A percentile compares a stretch with the other conserved stretches of the same genome.
Conservation (phyloP, 2,329 filamentous ascomycete genomes). For the Aspergillus vadensis region DNA sequence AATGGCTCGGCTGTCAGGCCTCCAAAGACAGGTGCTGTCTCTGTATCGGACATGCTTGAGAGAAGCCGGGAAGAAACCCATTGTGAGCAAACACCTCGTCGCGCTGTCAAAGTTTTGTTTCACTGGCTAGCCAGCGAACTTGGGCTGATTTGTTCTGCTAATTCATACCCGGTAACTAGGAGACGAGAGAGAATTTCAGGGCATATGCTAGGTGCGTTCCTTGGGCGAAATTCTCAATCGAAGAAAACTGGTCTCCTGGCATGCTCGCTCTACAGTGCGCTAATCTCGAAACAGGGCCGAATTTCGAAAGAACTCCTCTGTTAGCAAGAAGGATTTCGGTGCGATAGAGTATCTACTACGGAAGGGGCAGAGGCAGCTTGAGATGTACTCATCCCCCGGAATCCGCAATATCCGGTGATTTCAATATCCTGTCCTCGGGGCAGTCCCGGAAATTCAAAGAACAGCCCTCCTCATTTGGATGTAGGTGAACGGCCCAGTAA, state of each 20-base stretch:
- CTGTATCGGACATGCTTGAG: slow-evolving; percentile 86
- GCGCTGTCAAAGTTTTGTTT: neutral
- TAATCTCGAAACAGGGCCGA: slow-evolving; percentile 58
- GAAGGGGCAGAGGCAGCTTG: slow-evolving; percentile 78
- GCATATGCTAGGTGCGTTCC: slow-evolving; percentile 43
- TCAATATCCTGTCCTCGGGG: neutral
- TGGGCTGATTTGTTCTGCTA: slow-evolving; percentile 2
- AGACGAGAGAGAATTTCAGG: slow-evolving; percentile 45
- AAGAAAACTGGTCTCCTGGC: neutral
- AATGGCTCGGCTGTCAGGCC: slow-evolving; percentile 67
- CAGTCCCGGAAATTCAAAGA: neutral
- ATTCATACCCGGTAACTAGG: slow-evolving; percentile 29
- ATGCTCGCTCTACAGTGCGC: neutral
- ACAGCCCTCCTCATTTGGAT: neutral
- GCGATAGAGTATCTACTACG: slow-evolving; percentile 83
- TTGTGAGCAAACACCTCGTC: slow-evolving; percentile 50
- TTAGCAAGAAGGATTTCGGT: slow-evolving; percentile 82
- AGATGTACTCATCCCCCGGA: slow-evolving; percentile 75
- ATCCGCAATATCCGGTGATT: slow-evolving; percentile 69
- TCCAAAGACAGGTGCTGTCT: slow-evolving; percentile 85
- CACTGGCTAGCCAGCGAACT: neutral
- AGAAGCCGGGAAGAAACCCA: slow-evolving; percentile 77
- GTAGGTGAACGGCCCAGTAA: neutral
- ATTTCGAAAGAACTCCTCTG: slow-evolving; percentile 68
- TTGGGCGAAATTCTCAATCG: neutral